phyloP scores from a whole-genome alignment of 164 flowering plant genomes.

The Umbilicus rupestris region DNA sequence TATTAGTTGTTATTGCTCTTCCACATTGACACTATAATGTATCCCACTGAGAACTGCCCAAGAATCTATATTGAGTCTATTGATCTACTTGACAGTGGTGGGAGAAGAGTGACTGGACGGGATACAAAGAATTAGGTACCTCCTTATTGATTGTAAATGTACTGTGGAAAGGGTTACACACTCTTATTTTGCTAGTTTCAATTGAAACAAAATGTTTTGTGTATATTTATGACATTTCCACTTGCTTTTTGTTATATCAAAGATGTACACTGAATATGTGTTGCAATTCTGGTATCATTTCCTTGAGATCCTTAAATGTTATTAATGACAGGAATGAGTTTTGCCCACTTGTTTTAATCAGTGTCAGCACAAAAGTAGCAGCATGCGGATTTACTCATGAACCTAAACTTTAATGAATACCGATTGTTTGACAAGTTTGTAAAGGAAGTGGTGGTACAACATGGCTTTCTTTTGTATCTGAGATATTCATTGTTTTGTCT shows the following conservation, averaged over 20 bases:
- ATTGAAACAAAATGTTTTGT: neutral
- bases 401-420: too few relatives aligned
- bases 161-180: neutral
- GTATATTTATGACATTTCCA: neutral
- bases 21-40: conserved; percentile 17
- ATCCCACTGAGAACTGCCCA: conserved; percentile 45
- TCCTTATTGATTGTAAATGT: neutral
- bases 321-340: neutral
- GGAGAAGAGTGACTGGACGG: conserved; percentile 99
- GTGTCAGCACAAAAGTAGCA: too few relatives aligned
- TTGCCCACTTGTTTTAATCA: neutral
- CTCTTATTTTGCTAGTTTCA: conserved; percentile 3
- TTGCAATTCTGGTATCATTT: neutral
- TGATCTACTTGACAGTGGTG: conserved; percentile 97
- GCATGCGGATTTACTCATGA: too few relatives aligned
- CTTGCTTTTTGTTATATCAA: neutral
- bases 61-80: conserved; percentile 68
- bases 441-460: too few relatives aligned
- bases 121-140: conserved; percentile 95
- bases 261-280: neutral
- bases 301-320: neutral
- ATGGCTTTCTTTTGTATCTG: too few relatives aligned
- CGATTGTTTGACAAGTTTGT: too few relatives aligned
- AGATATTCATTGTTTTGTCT: too few relatives aligned
- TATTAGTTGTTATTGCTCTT: neutral